Evolutionary conservation across 495 filamentous ascomycete genomes (phyloP), one percentile per base, ranked within the genome.

Genomic region (Aspergillus egyptiacus): DNA sequence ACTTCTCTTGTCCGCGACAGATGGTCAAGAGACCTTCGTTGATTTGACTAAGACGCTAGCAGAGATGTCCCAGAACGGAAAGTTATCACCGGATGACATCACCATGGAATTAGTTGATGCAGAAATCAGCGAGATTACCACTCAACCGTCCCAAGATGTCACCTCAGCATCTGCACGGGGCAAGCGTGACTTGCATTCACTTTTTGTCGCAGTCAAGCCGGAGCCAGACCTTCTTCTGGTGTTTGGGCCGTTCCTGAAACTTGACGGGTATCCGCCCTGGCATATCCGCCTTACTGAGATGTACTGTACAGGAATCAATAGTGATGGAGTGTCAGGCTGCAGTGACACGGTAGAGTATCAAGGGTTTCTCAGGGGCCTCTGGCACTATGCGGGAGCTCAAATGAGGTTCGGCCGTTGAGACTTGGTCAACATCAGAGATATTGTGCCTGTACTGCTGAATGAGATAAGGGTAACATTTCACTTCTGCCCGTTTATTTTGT

Each of bases 261-360:
- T 98, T 36, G 84, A 87, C 43, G 91, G 91, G 6, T 98, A 96
- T 66, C 93, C 93, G 20, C 93, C 93, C 2, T 98, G 93, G 93
- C 93, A 96, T 65, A 75, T 96, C 37, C 76, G 93, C 28, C 68
- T 98, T 52, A 96, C 91, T 1, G 93, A 98, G 75, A 96, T 98
- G 50, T 95, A 87, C 45, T 76, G 74, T 49, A 75, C 74, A 6
- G 73, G 74, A 4, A 69, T 70, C 35, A 74, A 63, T 27, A 69
- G 53, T 38, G 68, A 68, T 40, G 61, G 59, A 13, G 41, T 66
- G 23, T 61, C 51, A 13, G 70, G 65, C 1, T 63, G 58, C 49
- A 62, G 64, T 10, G 69, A 68, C 51, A 82, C 81, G 0, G 91
- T 97, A 13, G 90, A 87, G 44, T 98, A 98, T 65, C 91, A 95